Percentiles rank a stretch among this genome's conserved stretches.
These are phyloP conservation scores for Pyrenula aspistea DNA, from an alignment of 495 filamentous ascomycete genomes.

Conservation along the genomic window DNA sequence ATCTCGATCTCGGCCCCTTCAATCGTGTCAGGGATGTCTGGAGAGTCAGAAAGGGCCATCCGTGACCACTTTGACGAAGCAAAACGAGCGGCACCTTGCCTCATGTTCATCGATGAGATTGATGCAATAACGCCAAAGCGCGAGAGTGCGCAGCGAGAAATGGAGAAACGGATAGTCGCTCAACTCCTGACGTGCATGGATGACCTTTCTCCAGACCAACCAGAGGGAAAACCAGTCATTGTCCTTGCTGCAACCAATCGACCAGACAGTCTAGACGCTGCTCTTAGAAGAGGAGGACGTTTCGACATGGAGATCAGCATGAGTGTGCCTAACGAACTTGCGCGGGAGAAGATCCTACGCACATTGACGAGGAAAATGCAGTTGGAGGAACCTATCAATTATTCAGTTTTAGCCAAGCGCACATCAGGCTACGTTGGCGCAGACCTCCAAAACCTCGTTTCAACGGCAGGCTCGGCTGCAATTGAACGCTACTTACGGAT, in stretches of 20 bases:
- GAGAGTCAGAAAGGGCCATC: slow-evolving; percentile 90
- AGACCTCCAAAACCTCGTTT: slow-evolving; percentile 78
- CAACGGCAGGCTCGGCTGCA: slow-evolving; percentile 55
- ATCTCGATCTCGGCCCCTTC: slow-evolving; percentile 83
- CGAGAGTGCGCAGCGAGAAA: slow-evolving; percentile 88
- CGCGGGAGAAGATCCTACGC: slow-evolving; percentile 72
- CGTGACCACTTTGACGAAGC: slow-evolving; percentile 86
- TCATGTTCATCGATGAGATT: slow-evolving; percentile 94
- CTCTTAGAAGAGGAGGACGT: slow-evolving; percentile 70
- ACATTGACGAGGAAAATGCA: slow-evolving; percentile 61
- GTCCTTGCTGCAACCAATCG: slow-evolving; percentile 90
- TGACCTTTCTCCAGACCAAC: slow-evolving; percentile 67
- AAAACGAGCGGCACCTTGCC: slow-evolving; percentile 72
- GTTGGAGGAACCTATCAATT: slow-evolving; percentile 63
- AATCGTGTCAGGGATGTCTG: slow-evolving; percentile 87
- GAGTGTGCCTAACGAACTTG: slow-evolving; percentile 79
- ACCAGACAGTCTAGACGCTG: slow-evolving; percentile 81
- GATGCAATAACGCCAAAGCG: slow-evolving; percentile 92
- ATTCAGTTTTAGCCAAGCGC: slow-evolving; percentile 66
- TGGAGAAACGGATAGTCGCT: slow-evolving; percentile 93
- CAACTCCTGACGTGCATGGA: slow-evolving; percentile 87
- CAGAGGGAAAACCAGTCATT: slow-evolving; percentile 80
- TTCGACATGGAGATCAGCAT: slow-evolving; percentile 94
- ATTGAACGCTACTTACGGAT: slow-evolving; percentile 46
- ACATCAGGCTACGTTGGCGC: slow-evolving; percentile 93